These are phyloP conservation scores for Cucumis hystrix DNA, from an alignment of 306 rosid species.

Conservation along the genomic window DNA sequence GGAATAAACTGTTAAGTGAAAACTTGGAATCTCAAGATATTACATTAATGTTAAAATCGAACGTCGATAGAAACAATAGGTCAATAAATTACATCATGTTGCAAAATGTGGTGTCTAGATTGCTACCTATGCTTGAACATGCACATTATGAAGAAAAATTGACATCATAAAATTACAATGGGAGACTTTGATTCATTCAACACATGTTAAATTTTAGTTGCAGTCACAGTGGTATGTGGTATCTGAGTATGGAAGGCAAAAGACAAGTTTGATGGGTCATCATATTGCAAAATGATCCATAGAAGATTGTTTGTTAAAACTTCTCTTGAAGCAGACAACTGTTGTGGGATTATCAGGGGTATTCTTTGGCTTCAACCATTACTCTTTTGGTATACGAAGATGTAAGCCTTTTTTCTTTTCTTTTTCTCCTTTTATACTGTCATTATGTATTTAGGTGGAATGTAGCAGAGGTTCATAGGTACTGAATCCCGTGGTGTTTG, in stretches of 20 bases:
- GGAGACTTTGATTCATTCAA: not conserved
- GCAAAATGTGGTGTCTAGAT: constrained; percentile 51
- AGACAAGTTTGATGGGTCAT: not conserved
- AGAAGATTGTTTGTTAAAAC: not conserved
- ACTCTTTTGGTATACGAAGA: not conserved
- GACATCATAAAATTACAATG: constrained; percentile 19
- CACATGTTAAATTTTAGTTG: not conserved
- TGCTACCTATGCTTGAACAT: constrained; percentile 50
- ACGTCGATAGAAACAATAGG: constrained; percentile 21
- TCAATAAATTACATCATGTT: constrained; percentile 27
- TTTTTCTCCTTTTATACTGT: not conserved
- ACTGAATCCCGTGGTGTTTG: not conserved
- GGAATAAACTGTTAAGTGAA: constrained; percentile 40
- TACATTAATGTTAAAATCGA: constrained; percentile 31
- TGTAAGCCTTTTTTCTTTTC: not conserved
- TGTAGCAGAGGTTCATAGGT: not conserved
- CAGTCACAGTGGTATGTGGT: not conserved
- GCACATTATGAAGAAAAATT: constrained; percentile 34
- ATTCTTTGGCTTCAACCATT: not conserved
- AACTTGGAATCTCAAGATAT: constrained; percentile 34
- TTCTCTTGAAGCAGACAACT: not conserved
- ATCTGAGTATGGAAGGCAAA: not conserved
- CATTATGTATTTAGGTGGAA: not conserved
- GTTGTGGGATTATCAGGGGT: not conserved
- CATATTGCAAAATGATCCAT: not conserved